Base-by-base conservation (phyloP, 2,329 filamentous ascomycete species). In the Grosmannia serpens region DNA sequence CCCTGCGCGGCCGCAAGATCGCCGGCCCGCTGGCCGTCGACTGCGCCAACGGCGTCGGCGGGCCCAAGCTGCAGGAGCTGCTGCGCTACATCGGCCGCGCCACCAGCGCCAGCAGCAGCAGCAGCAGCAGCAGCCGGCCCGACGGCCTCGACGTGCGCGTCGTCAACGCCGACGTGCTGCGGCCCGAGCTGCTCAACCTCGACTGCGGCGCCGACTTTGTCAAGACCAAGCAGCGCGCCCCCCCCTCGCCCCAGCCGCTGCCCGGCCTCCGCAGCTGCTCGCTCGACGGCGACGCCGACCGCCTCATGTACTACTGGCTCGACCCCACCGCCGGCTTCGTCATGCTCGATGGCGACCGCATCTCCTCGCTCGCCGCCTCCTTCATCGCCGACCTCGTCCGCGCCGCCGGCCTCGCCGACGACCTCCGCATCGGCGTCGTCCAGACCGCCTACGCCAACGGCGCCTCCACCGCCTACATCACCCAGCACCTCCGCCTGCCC, bases 391-490 rank as follows among this genome's bases (percentile, higher is more conserved):
- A 97, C 64, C 86, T 96, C 35, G 84, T 91, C 56, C 84, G 85
- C 59, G 87, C 85, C 61, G 89, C 90, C 58, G 89, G 89, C 17
- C 81, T 99, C 33, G 79, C 84, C 54, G 82, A 88, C 31, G 86
- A 91, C 62, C 80, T 97, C 64, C 90, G 88, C 68, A 91, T 97
- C 62, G 94, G 92, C 60, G 89, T 99, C 57, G 88, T 99, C 15
- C 94, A 99, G 75, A 99, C 94, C 1, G 94, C 94, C 24, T 99
- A 99, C 70, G 94, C 94, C 71, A 99, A 99, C 71, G 94, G 94
- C 55, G 88, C 92, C 27, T 92, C 89, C 69, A 97, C 94, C 38
- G 86, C 88, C 67, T 97, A 96, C 72, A 88, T 99, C 58, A 84
- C 89, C 70, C 88, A 94, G 70, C 87, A 89, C 63, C 81, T 97